phyloP scores from a whole-genome alignment of 2,329 filamentous ascomycete species.

The Aspergillus fumigatiaffinis region DNA sequence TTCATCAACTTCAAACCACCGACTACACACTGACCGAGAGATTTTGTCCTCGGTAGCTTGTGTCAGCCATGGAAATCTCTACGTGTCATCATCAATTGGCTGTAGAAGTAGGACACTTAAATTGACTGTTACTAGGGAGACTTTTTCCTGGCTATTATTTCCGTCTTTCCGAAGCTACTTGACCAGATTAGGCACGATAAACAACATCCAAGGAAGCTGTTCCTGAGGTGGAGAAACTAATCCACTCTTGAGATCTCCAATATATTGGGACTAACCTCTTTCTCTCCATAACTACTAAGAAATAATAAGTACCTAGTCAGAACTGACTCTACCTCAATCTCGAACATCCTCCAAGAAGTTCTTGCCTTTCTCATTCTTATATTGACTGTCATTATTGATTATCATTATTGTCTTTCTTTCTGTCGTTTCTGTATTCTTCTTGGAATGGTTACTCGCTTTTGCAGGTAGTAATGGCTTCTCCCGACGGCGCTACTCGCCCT shows the following conservation, averaged over 20 bases:
- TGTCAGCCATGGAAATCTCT: not conserved
- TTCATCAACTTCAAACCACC: not conserved
- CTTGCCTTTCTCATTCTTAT: not conserved
- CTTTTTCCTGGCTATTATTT: not conserved
- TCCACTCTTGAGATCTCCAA: too few relatives aligned
- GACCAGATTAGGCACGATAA: not conserved
- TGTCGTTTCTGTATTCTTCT: constrained; percentile 4
- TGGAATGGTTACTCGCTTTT: constrained; percentile 9
- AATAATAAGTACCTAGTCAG: not conserved
- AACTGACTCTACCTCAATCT: not conserved
- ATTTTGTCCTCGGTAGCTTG: not conserved
- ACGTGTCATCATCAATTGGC: not conserved
- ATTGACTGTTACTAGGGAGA: not conserved
- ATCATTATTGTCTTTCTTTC: constrained; percentile 7
- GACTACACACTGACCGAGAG: not conserved
- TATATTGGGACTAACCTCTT: not conserved
- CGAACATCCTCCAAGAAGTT: not conserved
- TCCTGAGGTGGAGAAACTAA: not conserved
- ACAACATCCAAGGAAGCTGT: not conserved
- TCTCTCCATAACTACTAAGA: not conserved
- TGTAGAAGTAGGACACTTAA: not conserved
- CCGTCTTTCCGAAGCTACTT: not conserved
- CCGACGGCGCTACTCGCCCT: constrained; percentile 20
- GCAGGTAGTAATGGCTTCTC: constrained; percentile 17
- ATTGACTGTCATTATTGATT: constrained; percentile 1